Evolutionary conservation across 768 basidiomycete genomes (phyloP), one percentile per base, ranked within the genome.

Genomic region (Chalciporus chontae): DNA sequence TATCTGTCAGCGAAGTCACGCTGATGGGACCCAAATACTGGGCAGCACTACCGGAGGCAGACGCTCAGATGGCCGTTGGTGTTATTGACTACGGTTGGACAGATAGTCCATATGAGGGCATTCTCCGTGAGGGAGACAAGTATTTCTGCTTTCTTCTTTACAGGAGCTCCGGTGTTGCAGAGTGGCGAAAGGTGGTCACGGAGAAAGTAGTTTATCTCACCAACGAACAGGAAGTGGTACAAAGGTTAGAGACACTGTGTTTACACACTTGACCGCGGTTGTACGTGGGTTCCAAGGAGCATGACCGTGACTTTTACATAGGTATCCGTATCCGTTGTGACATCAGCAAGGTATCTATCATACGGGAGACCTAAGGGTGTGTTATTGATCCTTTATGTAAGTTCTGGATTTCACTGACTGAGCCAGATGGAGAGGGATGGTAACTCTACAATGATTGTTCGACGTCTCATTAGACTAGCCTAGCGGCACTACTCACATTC

Each of bases 11-110:
- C 5, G 38, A 59, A 23, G 51, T 56, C 9, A 48, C 44, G 18
- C 19, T 51, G 3, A 27, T 46, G 2, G 9, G 44, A n/a, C 11
- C 45, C 6, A 40, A 29, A 24, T 2, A 41, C 23, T 31, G 9
- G 40, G 11, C 27, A 14, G n/a, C n/a, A 17, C 19, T 21, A n/a
- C 4, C 19, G 5, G 14, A 11, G 13, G 31, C 13, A 2, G 18
- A 27, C 13, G 8, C 17, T 19, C 48, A 18, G 37, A 50, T 60
- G 54, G 60, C 54, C 10, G 31, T 63, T 13, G 58, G 61, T 2
- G 52, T 63, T 32, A 19, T 62, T 10, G 61, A 62, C 34, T 62
- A 60, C 7, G 21, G 38, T 5, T 63, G 61, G 60, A 50, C 54
- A 13, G n/a, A 26, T 27, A 47, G 19, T 23, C 51, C 51, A 5